phyloP scores from a whole-genome alignment of 2,329 filamentous ascomycete genomes.

The Blumeriella jaapii region DNA sequence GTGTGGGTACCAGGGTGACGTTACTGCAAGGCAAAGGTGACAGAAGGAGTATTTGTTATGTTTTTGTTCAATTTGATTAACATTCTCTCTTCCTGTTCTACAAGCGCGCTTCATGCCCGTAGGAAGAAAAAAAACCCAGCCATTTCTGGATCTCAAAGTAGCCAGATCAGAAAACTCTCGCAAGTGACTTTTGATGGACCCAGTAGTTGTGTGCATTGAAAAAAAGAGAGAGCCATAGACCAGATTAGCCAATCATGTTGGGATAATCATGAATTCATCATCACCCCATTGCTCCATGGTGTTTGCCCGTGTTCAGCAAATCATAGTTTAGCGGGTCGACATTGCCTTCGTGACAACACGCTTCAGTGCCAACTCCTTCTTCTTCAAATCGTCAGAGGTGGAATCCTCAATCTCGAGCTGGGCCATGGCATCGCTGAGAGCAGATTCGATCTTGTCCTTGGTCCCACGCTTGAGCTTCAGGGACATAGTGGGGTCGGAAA shows the following conservation, averaged over 20 bases:
- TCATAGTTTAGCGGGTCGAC: slow-evolving; percentile 64
- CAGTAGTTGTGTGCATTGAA: slow-evolving; percentile 12
- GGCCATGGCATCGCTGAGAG: slow-evolving; percentile 93
- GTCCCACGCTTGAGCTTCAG: slow-evolving; percentile 97
- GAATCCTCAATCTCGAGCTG: slow-evolving; percentile 94
- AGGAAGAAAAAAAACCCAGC: slow-evolving; percentile 18
- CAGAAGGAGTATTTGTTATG: slow-evolving; percentile 2
- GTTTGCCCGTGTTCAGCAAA: slow-evolving; percentile 14
- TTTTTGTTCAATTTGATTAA: slow-evolving; percentile 24
- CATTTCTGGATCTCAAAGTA: slow-evolving; percentile 18
- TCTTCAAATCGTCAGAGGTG: slow-evolving; percentile 88
- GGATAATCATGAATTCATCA: slow-evolving; percentile 25
- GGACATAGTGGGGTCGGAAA: slow-evolving; percentile 90
- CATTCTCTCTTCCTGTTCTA: slow-evolving; percentile 25
- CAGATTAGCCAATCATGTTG: slow-evolving; percentile 26
- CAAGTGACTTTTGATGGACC: slow-evolving; percentile 28
- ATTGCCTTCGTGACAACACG: slow-evolving; percentile 94
- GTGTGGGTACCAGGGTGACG: no score
- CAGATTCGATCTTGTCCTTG: slow-evolving; percentile 99
- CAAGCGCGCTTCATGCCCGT: slow-evolving; percentile 27
- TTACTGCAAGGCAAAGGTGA: no score
- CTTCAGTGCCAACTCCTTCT: slow-evolving; percentile 99
- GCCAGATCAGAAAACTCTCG: slow-evolving; percentile 23
- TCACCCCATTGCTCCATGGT: slow-evolving; percentile 19
- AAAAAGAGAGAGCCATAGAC: slow-evolving; percentile 23